Evolutionary conservation across 2,329 filamentous ascomycete species (phyloP).

Genomic region (Penicillium sp.): DNA sequence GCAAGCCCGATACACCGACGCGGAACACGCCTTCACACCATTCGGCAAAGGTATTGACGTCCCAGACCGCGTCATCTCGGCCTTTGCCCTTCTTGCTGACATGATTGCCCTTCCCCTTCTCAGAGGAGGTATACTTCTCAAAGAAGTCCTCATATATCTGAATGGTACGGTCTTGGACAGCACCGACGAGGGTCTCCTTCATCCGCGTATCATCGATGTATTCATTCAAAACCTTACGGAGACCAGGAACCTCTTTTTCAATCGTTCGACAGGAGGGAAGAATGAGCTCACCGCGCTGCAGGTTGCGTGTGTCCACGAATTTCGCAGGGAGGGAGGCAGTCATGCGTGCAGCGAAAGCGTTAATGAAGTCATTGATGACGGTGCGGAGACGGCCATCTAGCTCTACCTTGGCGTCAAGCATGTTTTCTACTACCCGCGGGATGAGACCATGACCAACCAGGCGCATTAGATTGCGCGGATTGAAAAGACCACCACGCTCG

Average conservation of each 20-base stretch:
- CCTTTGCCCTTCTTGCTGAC: constrained; percentile 58
- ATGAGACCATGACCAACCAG: constrained; percentile 60
- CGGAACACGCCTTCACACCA: constrained; percentile 63
- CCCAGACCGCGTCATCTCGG: constrained; percentile 64
- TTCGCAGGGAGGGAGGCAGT: constrained; percentile 49
- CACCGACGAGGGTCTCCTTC: constrained; percentile 65
- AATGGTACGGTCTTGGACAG: constrained; percentile 64
- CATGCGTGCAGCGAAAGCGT: constrained; percentile 58
- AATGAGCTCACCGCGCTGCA: constrained; percentile 43
- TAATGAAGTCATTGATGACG: constrained; percentile 68
- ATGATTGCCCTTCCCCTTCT: constrained; percentile 37
- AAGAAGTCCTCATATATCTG: constrained; percentile 66
- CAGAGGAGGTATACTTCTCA: constrained; percentile 50
- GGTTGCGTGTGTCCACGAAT: constrained; percentile 40
- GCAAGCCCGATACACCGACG: constrained; percentile 48
- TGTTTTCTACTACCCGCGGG: constrained; percentile 68
- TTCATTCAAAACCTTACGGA: constrained; percentile 60
- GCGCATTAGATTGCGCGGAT: constrained; percentile 62
- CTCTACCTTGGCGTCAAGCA: constrained; percentile 70
- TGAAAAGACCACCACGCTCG: constrained; percentile 66
- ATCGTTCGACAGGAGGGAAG: constrained; percentile 55
- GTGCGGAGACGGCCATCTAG: constrained; percentile 63
- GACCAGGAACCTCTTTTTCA: constrained; percentile 58
- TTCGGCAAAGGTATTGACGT: constrained; percentile 64
- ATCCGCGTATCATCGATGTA: constrained; percentile 67